Base-by-base conservation (phyloP, 345 rosid species). In the Clausena lansium region DNA sequence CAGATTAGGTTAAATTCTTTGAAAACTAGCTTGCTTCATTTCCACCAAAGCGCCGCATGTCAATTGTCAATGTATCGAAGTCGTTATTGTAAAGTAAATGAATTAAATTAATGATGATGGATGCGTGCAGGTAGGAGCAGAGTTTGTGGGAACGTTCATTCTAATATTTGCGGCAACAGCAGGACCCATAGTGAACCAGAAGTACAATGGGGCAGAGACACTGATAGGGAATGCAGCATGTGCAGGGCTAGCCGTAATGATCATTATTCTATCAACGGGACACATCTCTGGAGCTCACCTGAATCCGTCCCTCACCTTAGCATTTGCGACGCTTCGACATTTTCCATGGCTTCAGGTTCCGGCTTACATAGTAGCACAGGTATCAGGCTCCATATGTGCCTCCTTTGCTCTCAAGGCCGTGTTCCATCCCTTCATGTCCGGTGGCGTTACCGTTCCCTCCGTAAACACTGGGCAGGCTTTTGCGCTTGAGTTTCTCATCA, bases 271-370 rank as follows among this genome's bases (percentile, higher is more conserved):
- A 3, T 90, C 99, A 11, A 94, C 97, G 0, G 99, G 99, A 15
- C 99, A 96, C 85, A 96, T 96, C 78, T 94, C 98, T 2, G 99
- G 98, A 25, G 99, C 99, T 73, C 99, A 96, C 76, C 77, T 96
- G 64, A 96, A 96, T 86, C 99, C 99, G 10, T 86, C 99, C 28
- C 84, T 96, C 60, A 96, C 99, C 77, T 83, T 96, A 52, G 97
- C 97, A 45, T 96, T 96, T 27, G 99, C 99, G 8, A 84, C 93
- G 1, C 84, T 92, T 47, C 93, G 94, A 55, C 99, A 96, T 80
- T 96, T 96, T 80, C 99, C 99, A 0, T 96, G 99, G 99, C 71
- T 82, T 0, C 99, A 96, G 0, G 99, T 96, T 0, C 99, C 99
- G 0, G 99, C 97, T 65, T 96, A 94, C 89, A 85, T 96, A 1